Base-by-base conservation (phyloP, 805 yeast genomes). In the Hanseniaspora meyeri region DNA sequence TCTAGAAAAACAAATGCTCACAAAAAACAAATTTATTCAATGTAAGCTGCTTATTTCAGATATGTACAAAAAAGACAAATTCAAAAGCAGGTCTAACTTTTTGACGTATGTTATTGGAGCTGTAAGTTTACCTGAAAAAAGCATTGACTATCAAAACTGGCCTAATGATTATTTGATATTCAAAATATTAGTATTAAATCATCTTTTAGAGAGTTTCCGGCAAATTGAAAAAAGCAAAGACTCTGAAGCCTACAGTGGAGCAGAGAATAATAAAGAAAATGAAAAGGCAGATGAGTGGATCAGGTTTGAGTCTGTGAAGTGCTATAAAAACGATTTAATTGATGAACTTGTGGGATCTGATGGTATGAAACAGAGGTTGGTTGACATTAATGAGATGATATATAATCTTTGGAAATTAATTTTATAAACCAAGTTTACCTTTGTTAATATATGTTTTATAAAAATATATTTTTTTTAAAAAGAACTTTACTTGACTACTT, bases 321-420 rank as follows among this genome's bases (percentile, higher is more conserved):
- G 19, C 5, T 43, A 45, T 45, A 39, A 52, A 19, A 37, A 37
- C 29, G 56, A 52, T 29, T 16, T 52, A 6, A 32, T 45, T 34
- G 31, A 27, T 14, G 45, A 17, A 7, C n/a, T 37, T 14, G 16
- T 24, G 14, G 52, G 37, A 5, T 38, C 45, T n/a, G 46, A 49
- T n/a, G 14, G 12, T 8, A 27, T 29, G 19, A 27, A 2, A 11
- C 17, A 20, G 14, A 43, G 38, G 31, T 2, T 52, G 12, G 6
- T 4, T 14, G 17, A 16, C 14, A 29, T 38, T 9, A 45, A 38
- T 29, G 17, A 45, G 2, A 12, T 9, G 12, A 42, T 45, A 2
- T 42, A 29, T 42, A 16, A 17, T 9, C 20, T 43, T 45, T 52
- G 56, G 56, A 43, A 43, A 10, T 43, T 43, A 29, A n/a, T 49